A percentile compares a stretch with the other conserved stretches of the same genome.
Evolutionary conservation across 176 grass and related monocot species (phyloP).

Genomic region (Eleusine indica): DNA sequence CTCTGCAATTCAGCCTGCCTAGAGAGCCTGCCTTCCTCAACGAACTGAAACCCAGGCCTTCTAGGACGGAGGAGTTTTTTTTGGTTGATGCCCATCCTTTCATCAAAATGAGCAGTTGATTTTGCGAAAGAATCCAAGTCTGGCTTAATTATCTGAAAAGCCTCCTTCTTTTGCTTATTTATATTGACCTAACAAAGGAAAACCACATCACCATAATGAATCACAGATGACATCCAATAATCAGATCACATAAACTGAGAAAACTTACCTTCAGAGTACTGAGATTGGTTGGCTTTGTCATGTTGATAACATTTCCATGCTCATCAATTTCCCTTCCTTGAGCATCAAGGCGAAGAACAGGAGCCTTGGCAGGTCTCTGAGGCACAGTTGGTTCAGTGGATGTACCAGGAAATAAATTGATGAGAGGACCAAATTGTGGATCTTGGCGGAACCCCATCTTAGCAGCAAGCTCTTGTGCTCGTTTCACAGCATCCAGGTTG

Average conservation of each 20-base stretch:
- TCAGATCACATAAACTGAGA: conserved; percentile 14
- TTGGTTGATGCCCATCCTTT: conserved; percentile 86
- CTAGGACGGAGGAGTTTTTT: conserved; percentile 84
- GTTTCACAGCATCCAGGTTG: conserved; percentile 89
- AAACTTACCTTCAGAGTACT: conserved; percentile 89
- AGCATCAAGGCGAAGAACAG: conserved; percentile 86
- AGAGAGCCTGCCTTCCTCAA: conserved; percentile 90
- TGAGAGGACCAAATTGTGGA: conserved; percentile 79
- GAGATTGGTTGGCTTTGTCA: conserved; percentile 70
- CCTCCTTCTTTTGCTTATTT: conserved; percentile 97
- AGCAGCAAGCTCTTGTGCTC: conserved; percentile 88
- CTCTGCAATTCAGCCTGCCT: conserved; percentile 88
- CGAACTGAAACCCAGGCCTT: conserved; percentile 85
- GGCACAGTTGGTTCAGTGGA: conserved; percentile 63
- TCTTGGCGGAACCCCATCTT: conserved; percentile 96
- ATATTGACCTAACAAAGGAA: conserved; percentile 76
- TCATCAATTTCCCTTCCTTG: conserved; percentile 97
- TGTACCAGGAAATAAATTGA: conserved; percentile 92
- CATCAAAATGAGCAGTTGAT: conserved; percentile 89
- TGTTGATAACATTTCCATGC: conserved; percentile 81
- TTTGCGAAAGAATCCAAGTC: conserved; percentile 83
- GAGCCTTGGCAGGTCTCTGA: conserved; percentile 79
- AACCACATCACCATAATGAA: conserved; percentile 19
- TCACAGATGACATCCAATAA: conserved; percentile 10
- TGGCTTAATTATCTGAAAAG: conserved; percentile 98